These are phyloP conservation scores for Marasmius fiardii DNA, from an alignment of 1,284 basidiomycete species.

Conservation along the genomic window DNA sequence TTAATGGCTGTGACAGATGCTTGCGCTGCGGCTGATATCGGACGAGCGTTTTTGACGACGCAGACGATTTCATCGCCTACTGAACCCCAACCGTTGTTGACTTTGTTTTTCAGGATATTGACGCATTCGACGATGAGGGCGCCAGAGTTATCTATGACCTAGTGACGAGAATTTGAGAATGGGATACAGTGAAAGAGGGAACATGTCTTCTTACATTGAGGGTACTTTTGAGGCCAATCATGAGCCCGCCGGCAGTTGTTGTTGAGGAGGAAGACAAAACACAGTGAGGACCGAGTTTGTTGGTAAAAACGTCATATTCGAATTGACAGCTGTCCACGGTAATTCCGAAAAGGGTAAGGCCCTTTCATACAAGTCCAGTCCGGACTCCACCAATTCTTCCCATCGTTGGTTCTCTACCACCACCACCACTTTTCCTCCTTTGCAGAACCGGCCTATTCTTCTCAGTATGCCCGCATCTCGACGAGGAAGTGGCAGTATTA, in stretches of 20 bases:
- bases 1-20: constrained; percentile 71
- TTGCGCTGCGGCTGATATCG: constrained; percentile 63
- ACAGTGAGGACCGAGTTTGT: neutral
- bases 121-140: constrained; percentile 95
- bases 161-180: constrained; percentile 5
- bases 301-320: neutral
- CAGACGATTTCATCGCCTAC: constrained; percentile 97
- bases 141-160: constrained; percentile 99
- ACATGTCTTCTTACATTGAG: constrained; percentile 60
- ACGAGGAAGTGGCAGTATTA: constrained; percentile 71
- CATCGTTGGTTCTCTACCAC: neutral
- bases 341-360: neutral
- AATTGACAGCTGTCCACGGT: neutral
- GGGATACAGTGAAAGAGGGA: neutral
- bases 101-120: constrained; percentile 95
- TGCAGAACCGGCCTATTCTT: constrained; percentile 1
- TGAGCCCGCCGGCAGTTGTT: constrained; percentile 26
- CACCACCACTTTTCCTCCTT: constrained; percentile 1
- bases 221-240: constrained; percentile 93
- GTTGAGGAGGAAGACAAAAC: neutral
- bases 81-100: constrained; percentile 80
- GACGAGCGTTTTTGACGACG: constrained; percentile 91
- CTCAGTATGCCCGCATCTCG: constrained; percentile 60
- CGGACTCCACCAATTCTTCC: neutral
- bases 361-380: no score